phyloP scores from a whole-genome alignment of 2,329 filamentous ascomycete genomes.

The Curvularia hawaiiensis region DNA sequence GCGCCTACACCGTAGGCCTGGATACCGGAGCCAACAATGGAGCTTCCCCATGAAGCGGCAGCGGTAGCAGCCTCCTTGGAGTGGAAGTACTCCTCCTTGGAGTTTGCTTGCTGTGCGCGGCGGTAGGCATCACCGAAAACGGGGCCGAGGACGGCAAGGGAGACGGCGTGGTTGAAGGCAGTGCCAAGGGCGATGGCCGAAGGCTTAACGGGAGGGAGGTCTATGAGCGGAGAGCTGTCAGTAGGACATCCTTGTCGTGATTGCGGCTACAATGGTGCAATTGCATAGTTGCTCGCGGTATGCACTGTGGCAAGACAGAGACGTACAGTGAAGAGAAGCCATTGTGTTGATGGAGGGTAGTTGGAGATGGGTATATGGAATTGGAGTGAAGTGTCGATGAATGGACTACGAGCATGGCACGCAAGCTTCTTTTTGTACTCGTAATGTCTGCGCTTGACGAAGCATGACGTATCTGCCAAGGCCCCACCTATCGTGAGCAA shows the following conservation, averaged over 20 bases:
- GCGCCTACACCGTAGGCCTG: constrained; percentile 91
- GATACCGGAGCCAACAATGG: constrained; percentile 83
- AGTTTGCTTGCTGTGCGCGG: constrained; percentile 87
- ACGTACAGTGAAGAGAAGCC: constrained; percentile 65
- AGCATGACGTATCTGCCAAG: constrained; percentile 37
- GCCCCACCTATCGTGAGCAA: constrained; percentile 17
- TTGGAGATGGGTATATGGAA: constrained; percentile 23
- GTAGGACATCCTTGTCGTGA: background rate
- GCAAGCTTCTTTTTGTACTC: constrained; percentile 41
- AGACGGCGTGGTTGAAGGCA: constrained; percentile 91
- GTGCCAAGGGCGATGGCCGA: constrained; percentile 97
- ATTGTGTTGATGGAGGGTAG: constrained; percentile 51
- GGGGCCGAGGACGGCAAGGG: constrained; percentile 83
- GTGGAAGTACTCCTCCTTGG: constrained; percentile 94
- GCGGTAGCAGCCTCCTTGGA: constrained; percentile 91
- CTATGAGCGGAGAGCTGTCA: constrained; percentile 42
- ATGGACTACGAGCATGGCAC: constrained; percentile 31
- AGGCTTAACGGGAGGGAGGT: constrained; percentile 88
- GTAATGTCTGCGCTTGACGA: constrained; percentile 34
- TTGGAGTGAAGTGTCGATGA: constrained; percentile 19
- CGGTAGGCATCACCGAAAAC: constrained; percentile 95
- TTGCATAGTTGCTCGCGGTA: background rate
- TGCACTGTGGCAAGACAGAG: background rate
- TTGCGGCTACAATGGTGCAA: background rate
- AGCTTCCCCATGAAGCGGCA: constrained; percentile 87